Evolutionary conservation across 2,329 filamentous ascomycete genomes (phyloP).

Genomic region (Fusarium xyrophilum): DNA sequence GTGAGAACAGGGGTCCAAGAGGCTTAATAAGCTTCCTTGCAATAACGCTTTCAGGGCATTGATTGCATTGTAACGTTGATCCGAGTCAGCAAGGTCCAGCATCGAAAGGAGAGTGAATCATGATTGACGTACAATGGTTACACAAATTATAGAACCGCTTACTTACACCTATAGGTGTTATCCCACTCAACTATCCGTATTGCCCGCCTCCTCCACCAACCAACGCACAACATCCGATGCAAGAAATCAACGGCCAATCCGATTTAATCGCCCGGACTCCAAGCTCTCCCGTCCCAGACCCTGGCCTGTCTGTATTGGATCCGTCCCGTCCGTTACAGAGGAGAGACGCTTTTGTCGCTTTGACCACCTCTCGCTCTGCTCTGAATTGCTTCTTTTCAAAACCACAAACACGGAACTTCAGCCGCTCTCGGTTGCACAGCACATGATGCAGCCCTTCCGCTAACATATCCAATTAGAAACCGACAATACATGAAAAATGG

Average conservation of each 20-base stretch:
- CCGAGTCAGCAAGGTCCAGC: neutral
- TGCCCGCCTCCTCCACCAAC: neutral
- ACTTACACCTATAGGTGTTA: no score
- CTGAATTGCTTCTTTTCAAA: conserved; percentile 6
- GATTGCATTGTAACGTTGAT: neutral
- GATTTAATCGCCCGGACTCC: neutral
- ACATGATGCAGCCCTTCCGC: conserved; percentile 7
- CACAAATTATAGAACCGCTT: neutral
- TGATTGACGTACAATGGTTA: neutral
- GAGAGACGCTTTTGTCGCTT: neutral
- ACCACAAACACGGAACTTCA: conserved; percentile 1
- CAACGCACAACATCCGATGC: conserved; percentile 16
- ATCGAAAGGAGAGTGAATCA: neutral
- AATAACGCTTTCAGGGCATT: neutral
- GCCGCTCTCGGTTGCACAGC: conserved; percentile 1
- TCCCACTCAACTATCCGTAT: neutral
- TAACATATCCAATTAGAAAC: conserved; percentile 1
- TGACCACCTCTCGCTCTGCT: neutral
- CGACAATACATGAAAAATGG: neutral
- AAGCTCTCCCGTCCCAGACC: neutral
- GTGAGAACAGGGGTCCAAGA: conserved; percentile 14
- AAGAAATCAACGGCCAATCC: conserved; percentile 11
- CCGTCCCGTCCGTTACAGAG: neutral
- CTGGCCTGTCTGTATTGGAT: neutral
- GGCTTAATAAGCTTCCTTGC: neutral